These are phyloP conservation scores for Mucor saturninus DNA, from an alignment of 371 early-diverging fungal genomes.

Conservation along the genomic window DNA sequence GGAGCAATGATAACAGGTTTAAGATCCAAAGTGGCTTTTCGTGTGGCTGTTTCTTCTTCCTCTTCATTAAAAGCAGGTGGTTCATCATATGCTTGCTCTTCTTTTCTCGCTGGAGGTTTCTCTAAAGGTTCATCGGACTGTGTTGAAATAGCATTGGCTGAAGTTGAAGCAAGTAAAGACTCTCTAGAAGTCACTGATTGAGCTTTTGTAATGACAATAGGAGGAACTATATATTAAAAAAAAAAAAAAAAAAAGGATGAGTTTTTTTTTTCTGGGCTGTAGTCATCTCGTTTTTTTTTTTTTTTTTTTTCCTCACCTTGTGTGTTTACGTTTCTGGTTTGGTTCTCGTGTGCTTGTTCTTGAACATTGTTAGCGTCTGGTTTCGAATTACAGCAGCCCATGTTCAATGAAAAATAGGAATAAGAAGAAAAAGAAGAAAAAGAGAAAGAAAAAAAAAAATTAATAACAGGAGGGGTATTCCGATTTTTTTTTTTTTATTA, in stretches of 20 bases:
- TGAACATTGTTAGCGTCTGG: background rate
- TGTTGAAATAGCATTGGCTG: constrained; percentile 2
- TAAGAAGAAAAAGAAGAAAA: background rate
- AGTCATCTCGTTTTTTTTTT: background rate
- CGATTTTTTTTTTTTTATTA: background rate
- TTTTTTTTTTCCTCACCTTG: background rate
- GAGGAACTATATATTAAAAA: constrained; percentile 1
- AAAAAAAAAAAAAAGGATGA: background rate
- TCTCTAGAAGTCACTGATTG: constrained; percentile 8
- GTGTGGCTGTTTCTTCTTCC: background rate
- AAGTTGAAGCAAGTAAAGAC: constrained; percentile 3
- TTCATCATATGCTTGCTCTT: constrained; percentile 2
- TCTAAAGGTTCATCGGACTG: background rate
- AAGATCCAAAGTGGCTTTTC: background rate
- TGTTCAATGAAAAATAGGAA: background rate
- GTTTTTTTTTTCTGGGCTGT: background rate
- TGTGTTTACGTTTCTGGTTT: background rate
- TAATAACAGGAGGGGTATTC: background rate
- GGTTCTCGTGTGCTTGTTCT: background rate
- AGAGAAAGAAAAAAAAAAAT: background rate
- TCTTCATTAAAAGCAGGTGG: constrained; percentile 1
- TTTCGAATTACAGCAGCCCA: constrained; percentile 17
- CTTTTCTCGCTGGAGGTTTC: constrained; percentile 4
- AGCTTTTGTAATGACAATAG: constrained; percentile 16
- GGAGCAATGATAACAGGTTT: constrained; percentile 13